A percentile compares a stretch with the other conserved stretches of the same genome.
These are phyloP conservation scores for Scleromitrula shiraiana DNA, from an alignment of 2,329 filamentous ascomycete genomes.

Conservation along the genomic window DNA sequence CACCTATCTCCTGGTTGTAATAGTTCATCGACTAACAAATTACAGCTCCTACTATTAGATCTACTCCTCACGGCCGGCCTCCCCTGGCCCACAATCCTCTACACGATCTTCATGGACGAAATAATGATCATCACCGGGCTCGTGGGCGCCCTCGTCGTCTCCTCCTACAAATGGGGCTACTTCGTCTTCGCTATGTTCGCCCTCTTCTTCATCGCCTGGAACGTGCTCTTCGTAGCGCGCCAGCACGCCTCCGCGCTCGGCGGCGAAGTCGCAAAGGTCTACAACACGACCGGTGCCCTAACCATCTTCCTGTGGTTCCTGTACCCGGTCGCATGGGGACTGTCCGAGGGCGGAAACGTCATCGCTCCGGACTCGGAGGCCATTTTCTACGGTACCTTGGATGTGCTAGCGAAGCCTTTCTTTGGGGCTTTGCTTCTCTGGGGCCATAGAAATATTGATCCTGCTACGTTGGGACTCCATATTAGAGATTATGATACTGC, in stretches of 20 bases:
- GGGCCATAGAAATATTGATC: constrained; percentile 54
- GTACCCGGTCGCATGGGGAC: constrained; percentile 58
- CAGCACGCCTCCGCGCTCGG: constrained; percentile 48
- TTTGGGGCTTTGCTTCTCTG: constrained; percentile 52
- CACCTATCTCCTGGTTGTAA: not conserved
- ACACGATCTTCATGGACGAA: constrained; percentile 52
- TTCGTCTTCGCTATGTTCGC: constrained; percentile 47
- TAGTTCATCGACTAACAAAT: not conserved
- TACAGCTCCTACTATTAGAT: constrained; percentile 48
- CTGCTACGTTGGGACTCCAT: not conserved
- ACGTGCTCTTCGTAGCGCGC: constrained; percentile 48
- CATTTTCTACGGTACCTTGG: constrained; percentile 59
- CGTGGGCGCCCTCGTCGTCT: constrained; percentile 54
- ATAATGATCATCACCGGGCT: constrained; percentile 62
- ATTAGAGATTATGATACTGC: not conserved
- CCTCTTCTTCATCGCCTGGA: constrained; percentile 52
- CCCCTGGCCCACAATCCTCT: constrained; percentile 56
- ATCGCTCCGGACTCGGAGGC: constrained; percentile 60
- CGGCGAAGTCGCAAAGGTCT: constrained; percentile 43
- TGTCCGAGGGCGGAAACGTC: constrained; percentile 56
- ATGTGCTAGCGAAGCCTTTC: constrained; percentile 55
- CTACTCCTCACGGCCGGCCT: constrained; percentile 56
- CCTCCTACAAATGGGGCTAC: constrained; percentile 62
- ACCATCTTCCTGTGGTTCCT: constrained; percentile 56
- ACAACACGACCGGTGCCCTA: constrained; percentile 46